phyloP scores from a whole-genome alignment of 768 basidiomycete genomes.

The Daedaleopsis nitida region DNA sequence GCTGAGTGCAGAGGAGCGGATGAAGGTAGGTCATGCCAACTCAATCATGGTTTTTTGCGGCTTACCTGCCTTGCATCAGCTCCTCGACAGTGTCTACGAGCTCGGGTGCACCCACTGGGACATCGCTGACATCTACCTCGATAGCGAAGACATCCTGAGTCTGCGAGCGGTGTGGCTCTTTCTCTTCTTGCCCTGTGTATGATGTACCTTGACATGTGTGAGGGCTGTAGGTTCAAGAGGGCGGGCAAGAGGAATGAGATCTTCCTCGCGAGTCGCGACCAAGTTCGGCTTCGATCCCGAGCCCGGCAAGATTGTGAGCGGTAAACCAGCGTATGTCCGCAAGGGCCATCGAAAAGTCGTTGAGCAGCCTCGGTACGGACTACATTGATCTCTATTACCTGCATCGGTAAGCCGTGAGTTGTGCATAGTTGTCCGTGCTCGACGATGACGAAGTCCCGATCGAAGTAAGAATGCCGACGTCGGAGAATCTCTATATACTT shows the following conservation, averaged over 20 bases:
- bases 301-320: conserved; percentile 2
- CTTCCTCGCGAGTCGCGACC: conserved; percentile 66
- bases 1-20: conserved; percentile 55
- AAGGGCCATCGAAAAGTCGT: no score
- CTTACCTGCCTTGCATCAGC: conserved; percentile 23
- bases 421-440: no score
- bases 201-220: no score
- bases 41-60: background rate
- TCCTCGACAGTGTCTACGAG: conserved; percentile 42
- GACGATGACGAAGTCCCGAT: no score
- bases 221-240: conserved; percentile 50
- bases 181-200: no score
- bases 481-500: no score
- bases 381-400: no score
- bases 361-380: no score
- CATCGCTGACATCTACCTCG: conserved; percentile 42
- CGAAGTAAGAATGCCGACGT: no score
- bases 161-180: no score
- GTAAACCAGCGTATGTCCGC: no score
- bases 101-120: conserved; percentile 48
- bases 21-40: conserved; percentile 43
- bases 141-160: conserved; percentile 44
- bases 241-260: conserved; percentile 53
- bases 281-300: conserved; percentile 49
- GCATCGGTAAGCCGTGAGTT: no score